Evolutionary conservation across 495 filamentous ascomycete genomes (phyloP).

Genomic region (Aspergillus taichungensis): DNA sequence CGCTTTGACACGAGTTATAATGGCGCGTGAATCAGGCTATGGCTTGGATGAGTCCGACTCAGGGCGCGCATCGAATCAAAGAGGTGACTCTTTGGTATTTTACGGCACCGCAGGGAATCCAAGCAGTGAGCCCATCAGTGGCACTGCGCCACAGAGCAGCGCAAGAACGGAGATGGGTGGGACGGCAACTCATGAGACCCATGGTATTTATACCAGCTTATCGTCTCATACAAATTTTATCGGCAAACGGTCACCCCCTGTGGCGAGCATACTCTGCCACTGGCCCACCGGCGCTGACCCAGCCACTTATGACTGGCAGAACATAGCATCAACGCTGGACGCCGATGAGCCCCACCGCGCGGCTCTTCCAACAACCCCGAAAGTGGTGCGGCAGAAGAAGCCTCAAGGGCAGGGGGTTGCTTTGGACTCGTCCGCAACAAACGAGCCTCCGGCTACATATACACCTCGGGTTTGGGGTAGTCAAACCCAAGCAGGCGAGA

Average conservation of each 20-base stretch:
- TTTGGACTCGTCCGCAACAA: slow-evolving; percentile 11
- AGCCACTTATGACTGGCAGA: slow-evolving; percentile 30
- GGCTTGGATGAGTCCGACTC: not conserved
- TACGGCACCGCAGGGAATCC: too few relatives aligned
- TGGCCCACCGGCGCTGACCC: slow-evolving; percentile 36
- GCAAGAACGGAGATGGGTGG: not conserved
- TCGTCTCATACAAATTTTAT: slow-evolving; percentile 24
- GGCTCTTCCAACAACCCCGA: slow-evolving; percentile 13
- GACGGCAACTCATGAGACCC: not conserved
- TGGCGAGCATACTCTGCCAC: slow-evolving; percentile 30
- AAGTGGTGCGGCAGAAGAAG: slow-evolving; percentile 19
- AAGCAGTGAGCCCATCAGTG: not conserved
- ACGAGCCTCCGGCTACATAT: slow-evolving; percentile 19
- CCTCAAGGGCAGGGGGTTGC: slow-evolving; percentile 7
- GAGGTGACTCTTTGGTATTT: not conserved
- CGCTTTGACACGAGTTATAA: slow-evolving; percentile 23
- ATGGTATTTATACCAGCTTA: slow-evolving; percentile 15
- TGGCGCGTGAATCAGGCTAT: slow-evolving; percentile 7
- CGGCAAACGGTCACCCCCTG: slow-evolving; percentile 14
- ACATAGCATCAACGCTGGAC: slow-evolving; percentile 14
- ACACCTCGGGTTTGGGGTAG: slow-evolving; percentile 26
- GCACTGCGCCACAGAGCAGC: not conserved
- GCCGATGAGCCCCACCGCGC: slow-evolving; percentile 13
- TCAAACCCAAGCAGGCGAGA: slow-evolving; percentile 24
- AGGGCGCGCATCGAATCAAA: not conserved